phyloP scores from a whole-genome alignment of 495 filamentous ascomycete genomes.

The Astrothelium macrocarpum region DNA sequence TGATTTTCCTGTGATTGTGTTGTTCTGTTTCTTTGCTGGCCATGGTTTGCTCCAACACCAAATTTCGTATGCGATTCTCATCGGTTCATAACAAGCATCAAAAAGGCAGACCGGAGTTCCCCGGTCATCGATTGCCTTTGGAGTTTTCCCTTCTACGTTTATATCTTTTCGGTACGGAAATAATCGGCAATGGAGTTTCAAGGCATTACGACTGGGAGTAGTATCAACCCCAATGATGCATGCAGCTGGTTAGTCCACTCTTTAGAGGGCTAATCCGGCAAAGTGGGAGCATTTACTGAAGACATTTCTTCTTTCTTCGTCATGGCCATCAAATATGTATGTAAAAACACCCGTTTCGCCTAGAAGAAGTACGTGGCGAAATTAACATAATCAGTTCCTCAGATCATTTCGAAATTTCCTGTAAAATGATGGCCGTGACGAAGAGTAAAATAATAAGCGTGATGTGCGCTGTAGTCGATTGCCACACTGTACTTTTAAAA shows the following conservation, averaged over 20 bases:
- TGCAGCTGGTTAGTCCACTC: background rate
- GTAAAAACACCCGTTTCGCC: conserved; percentile 26
- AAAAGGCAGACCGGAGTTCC: background rate
- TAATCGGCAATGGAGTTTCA: background rate
- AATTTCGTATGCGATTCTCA: background rate
- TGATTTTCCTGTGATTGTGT: conserved; percentile 11
- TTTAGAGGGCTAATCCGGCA: background rate
- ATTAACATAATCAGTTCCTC: conserved; percentile 7
- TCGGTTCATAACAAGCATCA: conserved; percentile 4
- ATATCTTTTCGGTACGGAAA: background rate
- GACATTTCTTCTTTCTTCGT: conserved; percentile 25
- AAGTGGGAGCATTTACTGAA: background rate
- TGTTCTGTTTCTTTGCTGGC: conserved; percentile 12
- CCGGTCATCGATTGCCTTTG: conserved; percentile 2
- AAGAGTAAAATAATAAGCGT: background rate
- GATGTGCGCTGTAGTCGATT: conserved; percentile 9
- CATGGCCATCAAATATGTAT: conserved; percentile 31
- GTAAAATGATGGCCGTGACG: conserved; percentile 2
- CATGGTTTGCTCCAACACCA: background rate
- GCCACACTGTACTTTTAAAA: background rate
- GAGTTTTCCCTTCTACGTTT: background rate
- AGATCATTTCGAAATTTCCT: background rate
- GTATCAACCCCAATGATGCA: background rate
- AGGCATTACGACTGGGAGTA: background rate
- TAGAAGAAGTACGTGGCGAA: conserved; percentile 17